Base-by-base conservation (phyloP, 768 basidiomycete species). In the Auriscalpium vulgare region DNA sequence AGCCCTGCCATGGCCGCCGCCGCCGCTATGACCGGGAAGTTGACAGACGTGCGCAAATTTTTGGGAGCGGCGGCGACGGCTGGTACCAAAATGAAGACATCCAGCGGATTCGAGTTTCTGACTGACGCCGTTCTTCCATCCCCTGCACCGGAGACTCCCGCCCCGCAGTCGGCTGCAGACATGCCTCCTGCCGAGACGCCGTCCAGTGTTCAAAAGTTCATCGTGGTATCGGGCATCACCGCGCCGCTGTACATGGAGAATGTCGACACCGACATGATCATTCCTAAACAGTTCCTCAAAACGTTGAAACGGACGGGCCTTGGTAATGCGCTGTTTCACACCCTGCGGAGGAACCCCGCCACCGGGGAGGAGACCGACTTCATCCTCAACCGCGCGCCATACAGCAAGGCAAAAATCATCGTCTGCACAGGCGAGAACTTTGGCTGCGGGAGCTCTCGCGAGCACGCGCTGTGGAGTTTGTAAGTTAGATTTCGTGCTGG, bases 41-140 rank as follows among this genome's bases (percentile, higher is more conserved):
- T 85, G 59, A 77, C 78, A 46, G 83, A 85, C 65, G 81, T 82
- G 21, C 73, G 83, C 61, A 79, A 81, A 65, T 67, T 77, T 64
- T 67, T 80, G 53, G 71, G 74, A 46, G 67, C 65, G 23, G 64
- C 65, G 10, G 43, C 56, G 44, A 56, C 60, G n/a, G 49, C 68
- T 2, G 60, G 62, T 8, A 63, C 79, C 37, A 78, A 81, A 50
- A 71, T 93, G 62, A 95, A 93, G 74, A 75, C 83, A 49, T 75
- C 81, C 23, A 88, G 76, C 58, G 83, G 80, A 29, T 78, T 78
- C 63, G 86, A 94, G 56, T 93, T 92, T 73, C 75, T 95, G 69
- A 84, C 84, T 49, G 85, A 87, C 58, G 80, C 73, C 34, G 71
- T 73, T 34, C 66, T 75, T 19, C 69, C 75, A 13, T 68, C 77